Base-by-base conservation (phyloP, 257 asterid genomes). In the Fraxinus pennsylvanica region DNA sequence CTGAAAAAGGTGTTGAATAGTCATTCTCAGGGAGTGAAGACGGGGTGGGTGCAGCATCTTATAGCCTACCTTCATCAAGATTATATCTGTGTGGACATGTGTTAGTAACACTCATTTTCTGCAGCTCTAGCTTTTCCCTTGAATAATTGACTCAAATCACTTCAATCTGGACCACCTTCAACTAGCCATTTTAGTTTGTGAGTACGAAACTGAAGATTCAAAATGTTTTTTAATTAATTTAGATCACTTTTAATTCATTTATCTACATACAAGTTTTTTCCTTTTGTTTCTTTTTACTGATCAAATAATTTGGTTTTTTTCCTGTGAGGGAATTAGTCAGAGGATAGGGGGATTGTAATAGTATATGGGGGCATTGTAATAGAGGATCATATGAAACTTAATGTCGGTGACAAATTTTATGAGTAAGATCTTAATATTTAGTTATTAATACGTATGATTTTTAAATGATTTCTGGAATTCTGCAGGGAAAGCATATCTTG, bases 401-500 rank as follows among this genome's bases (percentile, higher is more conserved):
- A 61, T 21, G 59, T n/a, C 6, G 29, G 9, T 36, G 36, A 54
- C 71, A n/a, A 9, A 30, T 52, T 21, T 74, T 65, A n/a, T 72
- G 67, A 69, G 14, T 10, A 76, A 69, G 57, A 79, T 61, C n/a
- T 45, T 47, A 70, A n/a, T 67, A 68, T 76, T 78, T 9, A n/a
- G 71, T 72, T 78, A 63, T 74, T 73, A 47, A 69, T 77, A 27
- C 77, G 19, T 25, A 43, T 67, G 21, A 25, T 72, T 43, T 75
- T 12, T 6, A 73, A 63, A 75, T 67, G 38, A 66, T 15, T 17
- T 25, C n/a, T 9, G 66, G 21, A 33, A 43, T 21, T 63, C 68
- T 74, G 73, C 91, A 89, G 91, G 88, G 93, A 90, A 80, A 83
- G 81, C 72, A 81, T 88, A 68, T 75, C 86, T 19, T 82, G 87